Percentiles rank a stretch among this genome's conserved stretches.
phyloP scores from a whole-genome alignment of 768 basidiomycete genomes.

The Leccinum boreale region DNA sequence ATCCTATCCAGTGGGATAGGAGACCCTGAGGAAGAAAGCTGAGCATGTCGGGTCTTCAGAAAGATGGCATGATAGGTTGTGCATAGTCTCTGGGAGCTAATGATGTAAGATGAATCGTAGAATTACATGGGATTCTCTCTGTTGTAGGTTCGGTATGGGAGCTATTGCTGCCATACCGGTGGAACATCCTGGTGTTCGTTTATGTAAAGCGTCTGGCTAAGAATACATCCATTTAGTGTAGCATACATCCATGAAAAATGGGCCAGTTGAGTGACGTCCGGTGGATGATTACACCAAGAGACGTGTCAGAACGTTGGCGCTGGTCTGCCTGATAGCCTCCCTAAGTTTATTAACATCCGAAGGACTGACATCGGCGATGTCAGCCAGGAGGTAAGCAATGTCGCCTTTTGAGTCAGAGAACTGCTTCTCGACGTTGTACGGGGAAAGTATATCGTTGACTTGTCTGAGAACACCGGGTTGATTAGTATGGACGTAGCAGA shows the following conservation, averaged over 20 bases:
- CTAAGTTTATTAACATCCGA: slow-evolving; percentile 75
- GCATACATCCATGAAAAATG: slow-evolving; percentile 16
- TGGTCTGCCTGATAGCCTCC: slow-evolving; percentile 73
- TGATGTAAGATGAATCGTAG: slow-evolving; percentile 5
- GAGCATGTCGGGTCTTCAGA: slow-evolving; percentile 9
- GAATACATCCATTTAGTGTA: slow-evolving; percentile 7
- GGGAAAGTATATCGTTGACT: slow-evolving; percentile 91
- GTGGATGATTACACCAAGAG: slow-evolving; percentile 56
- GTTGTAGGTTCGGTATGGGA: slow-evolving; percentile 10
- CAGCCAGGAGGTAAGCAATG: slow-evolving; percentile 93
- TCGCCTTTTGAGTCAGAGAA: slow-evolving; percentile 97
- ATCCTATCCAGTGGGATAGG: slow-evolving; percentile 90
- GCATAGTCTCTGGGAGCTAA: not conserved
- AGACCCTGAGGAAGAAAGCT: slow-evolving; percentile 87
- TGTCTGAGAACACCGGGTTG: slow-evolving; percentile 91
- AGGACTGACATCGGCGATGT: slow-evolving; percentile 88
- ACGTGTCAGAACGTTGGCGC: slow-evolving; percentile 87
- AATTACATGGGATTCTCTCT: slow-evolving; percentile 7
- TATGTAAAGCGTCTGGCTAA: not conserved
- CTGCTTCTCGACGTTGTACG: slow-evolving; percentile 99
- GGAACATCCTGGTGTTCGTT: not conserved
- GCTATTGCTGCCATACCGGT: not conserved
- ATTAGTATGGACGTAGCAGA: slow-evolving; percentile 96
- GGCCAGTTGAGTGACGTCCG: slow-evolving; percentile 45
- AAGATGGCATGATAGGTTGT: not conserved